Evolutionary conservation across 768 basidiomycete genomes (phyloP), one percentile per base, ranked within the genome.

Genomic region (Rossbeevera mucosa): DNA sequence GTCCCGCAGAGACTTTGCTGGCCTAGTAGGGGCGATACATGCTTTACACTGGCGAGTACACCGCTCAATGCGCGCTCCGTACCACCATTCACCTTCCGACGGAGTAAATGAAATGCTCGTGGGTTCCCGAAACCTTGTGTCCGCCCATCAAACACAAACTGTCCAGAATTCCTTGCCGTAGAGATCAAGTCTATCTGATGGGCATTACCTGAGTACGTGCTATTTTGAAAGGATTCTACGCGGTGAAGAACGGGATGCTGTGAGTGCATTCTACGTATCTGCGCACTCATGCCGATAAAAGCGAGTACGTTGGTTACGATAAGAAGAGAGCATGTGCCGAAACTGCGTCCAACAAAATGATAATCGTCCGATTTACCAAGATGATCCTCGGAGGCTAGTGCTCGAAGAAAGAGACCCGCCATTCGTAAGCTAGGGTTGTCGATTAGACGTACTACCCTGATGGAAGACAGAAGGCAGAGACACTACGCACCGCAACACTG

Each of bases 351-450:
- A 29, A 49, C 36, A 30, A 26, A 29, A 44, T 18, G 31, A 36
- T 45, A 38, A 55, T 21, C 24, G 22, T 38, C 53, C 48, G 25
- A 16, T 57, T 48, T 64, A 69, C 68, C 68, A 69, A 42, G 69
- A 67, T 5, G 68, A 65, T 57, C 70, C 66, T 52, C 68, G 68
- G 38, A 70, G 60, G 29, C 59, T 52, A 11, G 58, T 40, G 7
- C 43, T 51, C 52, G 58, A 57, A 31, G 66, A 59, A 21, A 70
- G 53, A 16, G 59, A 63, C 38, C 64, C 68, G 21, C 68, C 68
- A n/a, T 57, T 71, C 5, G 64, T 56, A 16, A 70, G 66, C 68
- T 70, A 50, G 2, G 16, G 14, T 42, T 11, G 26, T 47, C 18
- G 7, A 58, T 56, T 2, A 56, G 50, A 51, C 43, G 30, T 21